Percentiles rank a stretch among this genome's conserved stretches.
Evolutionary conservation across 1,139 yeast genomes (phyloP).

Genomic region (Lodderomyces pseudojiufengensis): DNA sequence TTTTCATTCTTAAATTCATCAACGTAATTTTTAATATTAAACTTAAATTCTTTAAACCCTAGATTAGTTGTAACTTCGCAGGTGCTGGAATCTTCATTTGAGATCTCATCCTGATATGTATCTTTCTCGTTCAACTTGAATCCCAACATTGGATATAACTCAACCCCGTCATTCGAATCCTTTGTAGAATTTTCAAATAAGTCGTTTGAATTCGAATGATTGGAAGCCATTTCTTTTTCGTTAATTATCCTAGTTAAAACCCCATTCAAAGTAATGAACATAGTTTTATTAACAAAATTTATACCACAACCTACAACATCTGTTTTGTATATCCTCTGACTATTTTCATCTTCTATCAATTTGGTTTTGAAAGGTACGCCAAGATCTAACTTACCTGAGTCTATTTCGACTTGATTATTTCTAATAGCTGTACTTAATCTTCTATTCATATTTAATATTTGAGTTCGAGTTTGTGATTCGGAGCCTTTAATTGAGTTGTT

Average conservation of each 20-base stretch:
- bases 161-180: conserved; percentile 16
- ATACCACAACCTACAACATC: conserved; percentile 86
- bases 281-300: conserved; percentile 57
- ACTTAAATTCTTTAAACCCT: conserved; percentile 65
- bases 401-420: conserved; percentile 24
- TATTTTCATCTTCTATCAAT: conserved; percentile 9
- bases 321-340: conserved; percentile 23
- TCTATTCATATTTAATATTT: conserved; percentile 36
- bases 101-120: conserved; percentile 4
- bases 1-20: conserved; percentile 34
- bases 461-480: conserved; percentile 30
- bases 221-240: conserved; percentile 28
- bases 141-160: conserved; percentile 42
- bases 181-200: conserved; percentile 20
- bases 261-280: conserved; percentile 85
- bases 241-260: conserved; percentile 37
- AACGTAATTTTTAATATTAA: conserved; percentile 68
- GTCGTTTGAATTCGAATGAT: conserved; percentile 25
- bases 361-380: conserved; percentile 36
- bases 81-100: conserved; percentile 6
- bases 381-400: conserved; percentile 33
- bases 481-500: conserved; percentile 35
- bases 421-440: conserved; percentile 35
- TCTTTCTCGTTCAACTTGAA: conserved; percentile 31
- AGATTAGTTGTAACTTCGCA: conserved; percentile 58